These are phyloP conservation scores for Scutellaria galericulata DNA, from an alignment of 257 asterid species.

Conservation along the genomic window DNA sequence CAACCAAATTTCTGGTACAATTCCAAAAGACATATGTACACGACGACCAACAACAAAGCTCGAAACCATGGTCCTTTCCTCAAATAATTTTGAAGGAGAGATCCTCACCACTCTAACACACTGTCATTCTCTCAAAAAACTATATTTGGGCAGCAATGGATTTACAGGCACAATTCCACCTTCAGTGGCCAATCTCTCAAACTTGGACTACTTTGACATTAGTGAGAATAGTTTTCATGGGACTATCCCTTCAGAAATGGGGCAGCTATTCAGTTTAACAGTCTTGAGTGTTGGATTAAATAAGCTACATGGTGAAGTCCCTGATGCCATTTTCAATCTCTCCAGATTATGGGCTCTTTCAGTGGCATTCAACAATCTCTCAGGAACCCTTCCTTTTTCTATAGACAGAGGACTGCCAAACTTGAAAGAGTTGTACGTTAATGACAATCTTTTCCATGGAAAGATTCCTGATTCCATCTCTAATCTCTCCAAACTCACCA, in stretches of 20 bases:
- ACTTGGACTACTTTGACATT: neutral
- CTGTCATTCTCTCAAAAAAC: too few species aligned
- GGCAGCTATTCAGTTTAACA: constrained; percentile 11
- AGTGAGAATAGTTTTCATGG: constrained; percentile 16
- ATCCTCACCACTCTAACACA: too few species aligned
- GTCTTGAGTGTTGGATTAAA: neutral
- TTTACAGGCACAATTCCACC: constrained; percentile 17
- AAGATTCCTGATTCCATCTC: constrained; percentile 33
- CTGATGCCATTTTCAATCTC: constrained; percentile 32
- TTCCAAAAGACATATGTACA: too few species aligned
- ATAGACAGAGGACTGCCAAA: constrained; percentile 10
- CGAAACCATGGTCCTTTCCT: too few species aligned
- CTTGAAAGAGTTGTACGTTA: neutral
- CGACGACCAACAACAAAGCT: too few species aligned
- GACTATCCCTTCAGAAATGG: constrained; percentile 28
- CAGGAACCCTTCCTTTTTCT: neutral
- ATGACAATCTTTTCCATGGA: constrained; percentile 23
- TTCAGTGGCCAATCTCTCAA: constrained; percentile 29
- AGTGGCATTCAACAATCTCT: neutral
- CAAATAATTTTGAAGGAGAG: too few species aligned
- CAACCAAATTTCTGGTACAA: too few species aligned
- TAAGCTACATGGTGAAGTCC: constrained; percentile 18
- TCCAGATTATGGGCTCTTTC: neutral
- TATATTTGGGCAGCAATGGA: too few species aligned
- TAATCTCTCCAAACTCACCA: constrained; percentile 27